Evolutionary conservation across 164 flowering plant species (phyloP), one percentile per base, ranked within the genome.

Genomic region (Kingdonia uniflora): DNA sequence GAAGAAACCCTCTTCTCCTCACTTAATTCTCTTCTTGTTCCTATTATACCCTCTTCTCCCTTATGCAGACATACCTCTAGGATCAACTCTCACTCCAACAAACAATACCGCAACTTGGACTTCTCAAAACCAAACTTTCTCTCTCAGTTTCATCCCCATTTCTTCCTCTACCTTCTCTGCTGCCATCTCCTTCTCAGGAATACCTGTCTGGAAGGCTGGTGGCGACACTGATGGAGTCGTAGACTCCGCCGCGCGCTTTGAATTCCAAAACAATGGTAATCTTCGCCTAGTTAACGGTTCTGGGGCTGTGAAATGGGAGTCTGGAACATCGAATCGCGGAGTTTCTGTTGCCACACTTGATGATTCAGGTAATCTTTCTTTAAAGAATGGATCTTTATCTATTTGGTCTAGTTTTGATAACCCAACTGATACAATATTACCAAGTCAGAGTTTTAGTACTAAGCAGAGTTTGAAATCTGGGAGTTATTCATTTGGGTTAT

Each of bases 381-480:
- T 65, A 11, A 40, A 14, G 19, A 61, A 61, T 35, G 53, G 58
- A 13, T 49, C 51, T 14, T 23, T 33, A 14, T 20, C 55, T 2
- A 33, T 68, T 35, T 74, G 78, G 78, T 61, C 69, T 40, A 60
- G 67, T 38, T 74, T 74, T 55, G 42, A 61, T 6, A 52, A 74
- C 40, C 78, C 78, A 0, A 71, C 73, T 2, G 78, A 74, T 45
- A 71, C 73, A 4, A 49, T 74, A 17, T 6, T 74, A 17, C 60
- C 74, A 10, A 6, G 14, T 33, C 73, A 71, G 56, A 68, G 46
- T 41, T 74, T 74, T 52, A 59, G 71, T 6, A 46, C 21, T 1
- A 33, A n/a, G 0, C 59, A 19, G 52, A 40, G 10, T 13, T 52
- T 74, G 13, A 40, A 25, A 21, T 65, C 73, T 49, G 75, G 78